phyloP scores from a whole-genome alignment of 225 moss, liverwort and hornwort species.

The Takakia lepidozioides region DNA sequence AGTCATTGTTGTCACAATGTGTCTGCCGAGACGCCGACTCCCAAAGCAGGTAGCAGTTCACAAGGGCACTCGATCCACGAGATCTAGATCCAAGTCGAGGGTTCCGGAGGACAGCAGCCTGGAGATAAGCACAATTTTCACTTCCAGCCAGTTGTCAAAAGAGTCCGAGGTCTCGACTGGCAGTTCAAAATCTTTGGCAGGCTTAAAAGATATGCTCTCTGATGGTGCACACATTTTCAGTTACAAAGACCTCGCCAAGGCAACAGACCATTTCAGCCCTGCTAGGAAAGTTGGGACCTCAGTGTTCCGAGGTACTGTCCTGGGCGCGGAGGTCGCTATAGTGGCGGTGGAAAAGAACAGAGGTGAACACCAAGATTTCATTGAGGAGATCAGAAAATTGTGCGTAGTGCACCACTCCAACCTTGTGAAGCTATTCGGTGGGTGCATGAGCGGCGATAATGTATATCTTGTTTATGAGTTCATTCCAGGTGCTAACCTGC shows the following conservation, averaged over 20 bases:
- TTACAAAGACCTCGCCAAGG: constrained; percentile 61
- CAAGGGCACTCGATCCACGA: constrained; percentile 8
- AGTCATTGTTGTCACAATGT: too few species aligned
- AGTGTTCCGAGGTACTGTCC: constrained; percentile 59
- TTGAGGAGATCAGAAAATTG: constrained; percentile 58
- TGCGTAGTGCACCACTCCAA: constrained; percentile 76
- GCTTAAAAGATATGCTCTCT: constrained; percentile 55
- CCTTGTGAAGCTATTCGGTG: constrained; percentile 62
- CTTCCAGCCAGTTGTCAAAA: constrained; percentile 23
- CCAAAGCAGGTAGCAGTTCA: constrained; percentile 18
- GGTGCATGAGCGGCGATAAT: constrained; percentile 62
- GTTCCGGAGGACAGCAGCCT: constrained; percentile 35
- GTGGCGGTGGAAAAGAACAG: constrained; percentile 63
- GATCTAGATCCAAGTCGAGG: constrained; percentile 15
- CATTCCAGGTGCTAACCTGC: constrained; percentile 48
- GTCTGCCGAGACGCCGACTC: constrained; percentile 29
- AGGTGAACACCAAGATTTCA: constrained; percentile 8
- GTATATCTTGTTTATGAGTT: constrained; percentile 67
- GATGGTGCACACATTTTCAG: constrained; percentile 72
- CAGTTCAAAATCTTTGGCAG: constrained; percentile 41
- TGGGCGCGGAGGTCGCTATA: constrained; percentile 45
- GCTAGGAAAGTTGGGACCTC: constrained; percentile 45
- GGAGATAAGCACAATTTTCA: constrained; percentile 35
- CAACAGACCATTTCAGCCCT: constrained; percentile 67
- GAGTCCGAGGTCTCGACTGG: constrained; percentile 37